Base-by-base conservation (phyloP, 139 green algal genomes). In the Picochlorum sp. region DNA sequence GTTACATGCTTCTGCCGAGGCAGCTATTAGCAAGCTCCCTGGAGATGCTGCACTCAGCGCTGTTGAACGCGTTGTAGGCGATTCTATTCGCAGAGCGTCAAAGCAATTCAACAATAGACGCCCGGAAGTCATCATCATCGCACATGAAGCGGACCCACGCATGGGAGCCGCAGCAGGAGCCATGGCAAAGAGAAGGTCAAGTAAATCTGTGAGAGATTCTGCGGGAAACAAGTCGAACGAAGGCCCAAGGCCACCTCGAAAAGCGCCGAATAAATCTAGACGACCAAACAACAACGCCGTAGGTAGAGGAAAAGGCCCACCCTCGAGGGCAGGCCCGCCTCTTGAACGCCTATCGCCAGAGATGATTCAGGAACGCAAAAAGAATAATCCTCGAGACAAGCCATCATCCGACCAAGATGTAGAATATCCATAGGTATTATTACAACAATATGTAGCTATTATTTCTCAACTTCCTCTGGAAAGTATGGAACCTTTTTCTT, bases 81-180 rank as follows among this genome's bases (percentile, higher is more conserved):
- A 89, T 4, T 66, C 73, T 1, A 49, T 93, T n/a, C 44, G 76
- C 20, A 80, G 77, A 16, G 75, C 65, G 15, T 84, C 79, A 55
- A 73, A 73, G 37, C 64, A 67, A 14, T 96, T 89, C 84, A 96
- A 95, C 83, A 71, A 81, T 63, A 77, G 82, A 21, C 60, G 69
- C 6, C 92, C 92, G 3, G 92, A 97, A 70, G 88, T 96, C 8
- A 82, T 96, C 21, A 85, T 95, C 24, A 83, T 92, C 26, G 80
- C 77, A 15, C 72, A 86, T 57, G 76, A 85, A 58, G 58, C 63
- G n/a, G 71, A 77, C 52, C 64, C 73, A 28, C 67, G 60, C 13
- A 50, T 38, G 9, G 69, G 41, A 20, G 61, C 54, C 8, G 69
- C 60, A 21, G 62, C 61, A 30, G 50, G 37, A 28, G 61, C 62